phyloP scores from a whole-genome alignment of 139 green algal species.

The Chlorella sorokiniana region DNA sequence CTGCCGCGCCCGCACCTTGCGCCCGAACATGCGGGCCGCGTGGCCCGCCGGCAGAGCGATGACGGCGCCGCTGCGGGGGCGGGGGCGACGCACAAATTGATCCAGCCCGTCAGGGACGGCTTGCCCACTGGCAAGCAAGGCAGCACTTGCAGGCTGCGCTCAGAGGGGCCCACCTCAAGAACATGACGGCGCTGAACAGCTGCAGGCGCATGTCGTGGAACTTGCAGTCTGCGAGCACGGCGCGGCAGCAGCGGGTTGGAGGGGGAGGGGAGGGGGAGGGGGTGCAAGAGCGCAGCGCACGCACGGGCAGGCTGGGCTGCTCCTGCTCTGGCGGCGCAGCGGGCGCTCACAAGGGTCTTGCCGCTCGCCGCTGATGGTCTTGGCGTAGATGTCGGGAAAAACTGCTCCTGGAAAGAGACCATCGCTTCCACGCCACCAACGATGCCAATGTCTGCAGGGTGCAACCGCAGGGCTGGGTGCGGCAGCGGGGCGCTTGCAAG shows the following conservation, averaged over 20 bases:
- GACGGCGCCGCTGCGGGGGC: conserved; percentile 9
- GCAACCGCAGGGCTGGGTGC: not conserved
- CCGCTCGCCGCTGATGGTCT: not conserved
- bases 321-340: too few relatives aligned
- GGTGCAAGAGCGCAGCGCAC: not conserved
- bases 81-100: too few relatives aligned
- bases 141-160: not conserved
- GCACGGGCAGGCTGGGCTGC: not conserved
- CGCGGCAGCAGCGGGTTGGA: not conserved
- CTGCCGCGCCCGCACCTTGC: conserved; percentile 26
- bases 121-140: not conserved
- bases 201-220: conserved; percentile 65
- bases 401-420: conserved; percentile 22
- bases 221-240: conserved; percentile 31
- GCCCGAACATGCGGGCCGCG: conserved; percentile 40
- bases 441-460: conserved; percentile 8
- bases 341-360: conserved; percentile 19
- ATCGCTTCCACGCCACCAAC: conserved; percentile 21
- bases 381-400: conserved; percentile 34
- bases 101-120: too few relatives aligned
- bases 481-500: too few relatives aligned
- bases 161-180: conserved; percentile 29
- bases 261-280: not conserved
- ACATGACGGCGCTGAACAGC: conserved; percentile 75
- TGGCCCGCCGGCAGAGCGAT: conserved; percentile 29